Evolutionary conservation across 257 asterid species (phyloP).

Genomic region (Phtheirospermum japonicum): DNA sequence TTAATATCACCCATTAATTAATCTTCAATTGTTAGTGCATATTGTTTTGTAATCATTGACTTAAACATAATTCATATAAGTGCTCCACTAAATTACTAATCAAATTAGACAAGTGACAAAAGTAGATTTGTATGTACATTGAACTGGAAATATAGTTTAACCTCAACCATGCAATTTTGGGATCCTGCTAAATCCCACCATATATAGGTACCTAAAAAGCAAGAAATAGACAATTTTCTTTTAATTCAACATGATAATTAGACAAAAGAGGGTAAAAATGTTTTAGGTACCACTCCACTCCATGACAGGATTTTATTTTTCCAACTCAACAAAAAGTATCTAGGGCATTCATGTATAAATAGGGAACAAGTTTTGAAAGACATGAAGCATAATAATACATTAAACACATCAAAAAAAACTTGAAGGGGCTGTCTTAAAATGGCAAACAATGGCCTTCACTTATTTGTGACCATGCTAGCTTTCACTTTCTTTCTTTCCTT

Average conservation of each 20-base stretch:
- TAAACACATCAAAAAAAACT: slow-evolving; percentile 12
- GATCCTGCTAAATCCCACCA: slow-evolving; percentile 33
- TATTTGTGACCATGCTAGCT: slow-evolving; percentile 27
- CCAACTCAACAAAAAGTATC: not conserved
- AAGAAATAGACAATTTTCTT: too few relatives aligned
- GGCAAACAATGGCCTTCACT: slow-evolving; percentile 30
- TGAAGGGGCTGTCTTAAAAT: not conserved
- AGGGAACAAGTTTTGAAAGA: slow-evolving; percentile 24
- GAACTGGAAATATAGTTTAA: slow-evolving; percentile 29
- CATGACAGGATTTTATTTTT: too few relatives aligned
- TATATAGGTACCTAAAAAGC: too few relatives aligned
- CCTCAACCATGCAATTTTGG: slow-evolving; percentile 25
- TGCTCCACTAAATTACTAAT: slow-evolving; percentile 32
- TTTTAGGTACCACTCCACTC: too few relatives aligned
- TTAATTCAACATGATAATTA: too few relatives aligned
- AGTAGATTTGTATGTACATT: slow-evolving; percentile 25
- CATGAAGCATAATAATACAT: not conserved
- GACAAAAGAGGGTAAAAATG: too few relatives aligned
- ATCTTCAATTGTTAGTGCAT: too few relatives aligned
- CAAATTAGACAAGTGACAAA: not conserved
- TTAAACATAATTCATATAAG: slow-evolving; percentile 29
- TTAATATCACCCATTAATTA: too few relatives aligned
- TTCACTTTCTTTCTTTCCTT: slow-evolving; percentile 28
- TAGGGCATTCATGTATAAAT: slow-evolving; percentile 32
- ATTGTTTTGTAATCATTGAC: slow-evolving; percentile 30